Conservation (phyloP, 371 early-diverging fungal genomes). For the Actinomortierella wolfii region DNA sequence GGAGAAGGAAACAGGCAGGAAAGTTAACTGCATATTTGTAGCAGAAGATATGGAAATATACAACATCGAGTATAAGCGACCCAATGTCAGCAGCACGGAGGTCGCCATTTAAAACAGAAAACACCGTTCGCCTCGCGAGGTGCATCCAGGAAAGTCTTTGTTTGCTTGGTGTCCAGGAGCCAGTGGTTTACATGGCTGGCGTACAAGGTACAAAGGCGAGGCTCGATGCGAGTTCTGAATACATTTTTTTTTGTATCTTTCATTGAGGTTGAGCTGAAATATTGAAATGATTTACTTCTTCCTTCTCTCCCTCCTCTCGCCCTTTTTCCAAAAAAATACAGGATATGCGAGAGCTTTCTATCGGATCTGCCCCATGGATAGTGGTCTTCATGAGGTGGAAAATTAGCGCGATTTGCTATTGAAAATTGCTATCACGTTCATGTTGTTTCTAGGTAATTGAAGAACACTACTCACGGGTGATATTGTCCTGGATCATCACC, state of each 20-base stretch:
- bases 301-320: too few relatives aligned
- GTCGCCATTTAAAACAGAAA: constrained; percentile 16
- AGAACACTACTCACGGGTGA: too few relatives aligned
- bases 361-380: neutral
- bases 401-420: too few relatives aligned
- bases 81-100: constrained; percentile 9
- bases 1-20: constrained; percentile 13
- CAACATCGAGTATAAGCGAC: constrained; percentile 17
- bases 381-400: neutral
- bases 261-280: neutral
- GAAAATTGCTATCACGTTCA: too few relatives aligned
- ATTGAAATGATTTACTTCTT: too few relatives aligned
- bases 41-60: constrained; percentile 10
- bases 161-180: constrained; percentile 6
- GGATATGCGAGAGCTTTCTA: constrained; percentile 4
- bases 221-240: neutral
- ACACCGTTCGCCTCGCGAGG: constrained; percentile 13
- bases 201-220: constrained; percentile 10
- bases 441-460: too few relatives aligned
- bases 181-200: constrained; percentile 15
- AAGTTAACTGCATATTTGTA: constrained; percentile 14
- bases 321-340: too few relatives aligned
- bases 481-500: too few relatives aligned
- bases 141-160: constrained; percentile 11
- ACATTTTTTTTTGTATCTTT: neutral